phyloP scores from a whole-genome alignment of 108 stramenopile species.

The Fragilaria crotonensis region DNA sequence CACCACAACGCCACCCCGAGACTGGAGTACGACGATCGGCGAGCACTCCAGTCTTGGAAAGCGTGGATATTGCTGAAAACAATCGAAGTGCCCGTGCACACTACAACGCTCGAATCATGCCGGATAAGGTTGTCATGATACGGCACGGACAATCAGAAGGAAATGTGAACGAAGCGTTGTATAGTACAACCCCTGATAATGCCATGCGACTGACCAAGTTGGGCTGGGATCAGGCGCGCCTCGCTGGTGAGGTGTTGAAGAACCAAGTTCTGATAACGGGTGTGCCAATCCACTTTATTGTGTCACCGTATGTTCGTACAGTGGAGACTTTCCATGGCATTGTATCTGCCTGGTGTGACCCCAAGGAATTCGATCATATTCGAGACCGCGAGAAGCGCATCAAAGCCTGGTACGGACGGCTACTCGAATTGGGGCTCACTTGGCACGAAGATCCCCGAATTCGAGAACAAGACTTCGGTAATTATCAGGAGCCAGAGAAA shows the following conservation, averaged over 20 bases:
- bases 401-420: constrained; percentile 66
- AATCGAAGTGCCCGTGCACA: constrained; percentile 26
- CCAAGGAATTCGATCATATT: constrained; percentile 51
- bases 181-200: constrained; percentile 76
- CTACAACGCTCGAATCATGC: constrained; percentile 75
- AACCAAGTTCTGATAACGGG: constrained; percentile 34
- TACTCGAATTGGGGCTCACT: constrained; percentile 66
- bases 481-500: constrained; percentile 49
- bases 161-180: constrained; percentile 63
- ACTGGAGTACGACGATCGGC: neutral
- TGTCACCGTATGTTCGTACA: constrained; percentile 78
- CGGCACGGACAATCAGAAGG: constrained; percentile 83
- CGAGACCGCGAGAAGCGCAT: constrained; percentile 41
- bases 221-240: constrained; percentile 78
- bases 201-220: constrained; percentile 70
- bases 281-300: constrained; percentile 74
- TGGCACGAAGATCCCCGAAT: constrained; percentile 86
- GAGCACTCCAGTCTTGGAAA: no score
- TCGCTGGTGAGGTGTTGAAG: constrained; percentile 53
- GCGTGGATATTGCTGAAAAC: neutral
- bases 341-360: constrained; percentile 76
- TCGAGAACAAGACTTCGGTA: constrained; percentile 87
- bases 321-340: constrained; percentile 88
- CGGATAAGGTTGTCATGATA: constrained; percentile 68
- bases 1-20: neutral